phyloP scores from a whole-genome alignment of 1,139 yeast species.

The Candida sp. region DNA sequence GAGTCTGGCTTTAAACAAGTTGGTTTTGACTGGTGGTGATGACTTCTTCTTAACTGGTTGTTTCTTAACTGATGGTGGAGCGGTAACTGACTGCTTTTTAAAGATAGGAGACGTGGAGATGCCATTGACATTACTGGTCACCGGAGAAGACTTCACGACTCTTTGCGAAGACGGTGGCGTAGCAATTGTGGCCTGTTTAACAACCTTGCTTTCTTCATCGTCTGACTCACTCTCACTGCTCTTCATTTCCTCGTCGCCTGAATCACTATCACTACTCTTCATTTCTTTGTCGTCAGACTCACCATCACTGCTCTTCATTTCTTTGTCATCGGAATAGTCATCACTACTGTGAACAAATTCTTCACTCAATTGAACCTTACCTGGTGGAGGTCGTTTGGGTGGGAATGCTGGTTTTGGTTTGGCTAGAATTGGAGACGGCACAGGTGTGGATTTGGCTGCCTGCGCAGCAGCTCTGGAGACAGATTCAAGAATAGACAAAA shows the following conservation, averaged over 20 bases:
- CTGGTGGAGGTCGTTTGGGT: neutral
- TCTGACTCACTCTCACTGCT: neutral
- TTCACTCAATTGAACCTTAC: neutral
- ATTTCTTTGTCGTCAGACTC: neutral
- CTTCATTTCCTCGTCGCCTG: neutral
- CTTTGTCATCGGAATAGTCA: neutral
- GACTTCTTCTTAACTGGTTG: neutral
- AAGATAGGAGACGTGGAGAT: neutral
- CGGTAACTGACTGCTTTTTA: neutral
- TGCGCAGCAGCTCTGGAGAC: neutral
- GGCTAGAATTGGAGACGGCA: neutral
- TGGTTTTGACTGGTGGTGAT: neutral
- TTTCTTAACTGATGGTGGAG: neutral
- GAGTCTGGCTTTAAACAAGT: neutral
- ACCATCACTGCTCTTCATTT: neutral
- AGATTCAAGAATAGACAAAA: slow-evolving; percentile 1
- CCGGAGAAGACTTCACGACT: neutral
- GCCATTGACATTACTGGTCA: neutral
- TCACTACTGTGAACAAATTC: slow-evolving; percentile 2
- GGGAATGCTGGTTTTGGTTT: neutral
- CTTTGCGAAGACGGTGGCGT: neutral
- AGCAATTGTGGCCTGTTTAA: neutral
- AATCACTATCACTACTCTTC: neutral
- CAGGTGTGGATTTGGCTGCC: neutral
- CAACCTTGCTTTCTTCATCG: neutral